Evolutionary conservation across 176 grass and related monocot species (phyloP).

Genomic region (Poa annua): DNA sequence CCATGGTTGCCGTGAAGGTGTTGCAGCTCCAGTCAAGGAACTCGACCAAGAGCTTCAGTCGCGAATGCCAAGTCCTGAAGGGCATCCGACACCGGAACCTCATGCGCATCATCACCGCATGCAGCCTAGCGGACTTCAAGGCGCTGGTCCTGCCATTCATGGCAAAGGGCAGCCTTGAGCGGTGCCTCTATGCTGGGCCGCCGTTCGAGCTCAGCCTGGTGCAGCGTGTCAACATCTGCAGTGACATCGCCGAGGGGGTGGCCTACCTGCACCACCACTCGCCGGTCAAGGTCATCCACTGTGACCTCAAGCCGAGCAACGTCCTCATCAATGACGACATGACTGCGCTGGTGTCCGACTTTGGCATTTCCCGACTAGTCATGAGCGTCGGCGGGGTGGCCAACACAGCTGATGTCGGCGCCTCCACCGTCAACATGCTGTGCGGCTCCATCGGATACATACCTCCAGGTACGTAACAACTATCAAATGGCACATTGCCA

Average conservation of each 20-base stretch:
- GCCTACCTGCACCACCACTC: constrained; percentile 95
- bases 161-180: constrained; percentile 91
- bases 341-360: constrained; percentile 94
- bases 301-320: constrained; percentile 94
- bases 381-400: constrained; percentile 53
- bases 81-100: constrained; percentile 90
- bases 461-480: constrained; percentile 58
- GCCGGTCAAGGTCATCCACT: constrained; percentile 89
- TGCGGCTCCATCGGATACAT: constrained; percentile 95
- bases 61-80: constrained; percentile 94
- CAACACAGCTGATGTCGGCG: constrained; percentile 58
- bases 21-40: constrained; percentile 83
- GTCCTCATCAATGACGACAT: constrained; percentile 94
- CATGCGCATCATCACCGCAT: constrained; percentile 90
- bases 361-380: constrained; percentile 77
- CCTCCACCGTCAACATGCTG: constrained; percentile 81
- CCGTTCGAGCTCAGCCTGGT: constrained; percentile 65
- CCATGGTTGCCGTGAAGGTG: constrained; percentile 87
- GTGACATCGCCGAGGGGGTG: constrained; percentile 90
- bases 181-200: constrained; percentile 58
- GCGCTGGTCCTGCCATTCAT: constrained; percentile 95
- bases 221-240: constrained; percentile 88
- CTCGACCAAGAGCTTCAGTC: constrained; percentile 87
- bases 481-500: constrained; percentile 7
- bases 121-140: constrained; percentile 92